Evolutionary conservation across 257 asterid species (phyloP).

Genomic region (Nicotiana obtusifolia): DNA sequence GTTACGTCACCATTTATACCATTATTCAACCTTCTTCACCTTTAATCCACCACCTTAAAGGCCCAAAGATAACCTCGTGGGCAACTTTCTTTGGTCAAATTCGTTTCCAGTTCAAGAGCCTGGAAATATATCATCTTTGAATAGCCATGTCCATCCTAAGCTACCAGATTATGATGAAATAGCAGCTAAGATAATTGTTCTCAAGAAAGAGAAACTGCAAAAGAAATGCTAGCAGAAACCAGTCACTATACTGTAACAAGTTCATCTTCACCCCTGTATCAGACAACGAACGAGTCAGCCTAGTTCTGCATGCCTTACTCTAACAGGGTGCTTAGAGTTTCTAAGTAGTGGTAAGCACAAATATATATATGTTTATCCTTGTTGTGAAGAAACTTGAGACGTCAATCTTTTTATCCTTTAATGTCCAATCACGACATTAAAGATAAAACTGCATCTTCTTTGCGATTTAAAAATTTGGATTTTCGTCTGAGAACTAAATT

Average conservation of each 20-base stretch:
- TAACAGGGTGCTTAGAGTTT: constrained; percentile 4
- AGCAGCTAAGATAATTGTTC: constrained; percentile 55
- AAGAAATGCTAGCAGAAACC: not conserved
- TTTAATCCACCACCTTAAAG: constrained; percentile 21
- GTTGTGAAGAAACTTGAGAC: not conserved
- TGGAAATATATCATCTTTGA: constrained; percentile 7
- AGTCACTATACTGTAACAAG: not conserved
- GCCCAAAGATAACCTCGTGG: constrained; percentile 21
- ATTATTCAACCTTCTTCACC: no score
- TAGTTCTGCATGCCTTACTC: not conserved
- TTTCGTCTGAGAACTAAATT: not conserved
- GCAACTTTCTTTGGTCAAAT: constrained; percentile 33
- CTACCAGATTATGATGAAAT: constrained; percentile 84
- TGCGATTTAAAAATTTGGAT: not conserved
- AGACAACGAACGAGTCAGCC: not conserved
- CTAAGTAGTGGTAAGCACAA: not conserved
- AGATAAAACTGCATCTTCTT: not conserved
- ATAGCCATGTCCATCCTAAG: constrained; percentile 73
- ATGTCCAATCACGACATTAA: not conserved
- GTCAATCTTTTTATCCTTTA: not conserved
- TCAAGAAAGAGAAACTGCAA: constrained; percentile 45
- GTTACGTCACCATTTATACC: no score
- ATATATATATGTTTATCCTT: not conserved
- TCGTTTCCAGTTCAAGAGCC: constrained; percentile 34
- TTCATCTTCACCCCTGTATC: not conserved